A percentile compares a stretch with the other conserved stretches of the same genome.
phyloP scores from a whole-genome alignment of 2,329 filamentous ascomycete genomes.

The Bipolaris sorokiniana region DNA sequence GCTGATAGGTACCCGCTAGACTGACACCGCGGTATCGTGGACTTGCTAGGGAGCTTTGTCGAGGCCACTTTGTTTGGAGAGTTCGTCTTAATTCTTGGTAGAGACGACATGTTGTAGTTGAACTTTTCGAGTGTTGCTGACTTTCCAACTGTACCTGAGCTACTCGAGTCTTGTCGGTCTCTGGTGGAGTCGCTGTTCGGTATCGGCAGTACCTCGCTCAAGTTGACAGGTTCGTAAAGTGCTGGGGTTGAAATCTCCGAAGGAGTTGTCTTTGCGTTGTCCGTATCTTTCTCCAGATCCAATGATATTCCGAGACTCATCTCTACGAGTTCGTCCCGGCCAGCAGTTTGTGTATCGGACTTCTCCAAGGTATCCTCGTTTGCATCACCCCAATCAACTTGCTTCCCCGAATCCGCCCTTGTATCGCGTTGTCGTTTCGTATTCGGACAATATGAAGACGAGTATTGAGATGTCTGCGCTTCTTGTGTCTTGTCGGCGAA shows the following conservation, averaged over 20 bases:
- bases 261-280: constrained; percentile 10
- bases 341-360: neutral
- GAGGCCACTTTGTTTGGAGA: neutral
- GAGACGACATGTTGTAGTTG: constrained; percentile 6
- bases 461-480: neutral
- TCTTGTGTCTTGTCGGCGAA: neutral
- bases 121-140: neutral
- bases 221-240: constrained; percentile 9
- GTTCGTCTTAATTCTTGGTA: neutral
- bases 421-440: neutral
- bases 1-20: neutral
- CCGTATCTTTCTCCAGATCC: constrained; percentile 20
- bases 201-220: constrained; percentile 11
- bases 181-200: neutral
- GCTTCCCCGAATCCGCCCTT: neutral
- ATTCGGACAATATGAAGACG: neutral
- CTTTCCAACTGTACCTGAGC: neutral
- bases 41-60: neutral
- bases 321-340: neutral
- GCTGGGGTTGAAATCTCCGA: constrained; percentile 3
- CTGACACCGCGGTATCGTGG: neutral
- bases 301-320: constrained; percentile 6
- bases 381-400: neutral
- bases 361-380: neutral
- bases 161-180: neutral